Evolutionary conservation across 345 rosid species (phyloP), one percentile per base, ranked within the genome.

Genomic region (Euphorbia peplus): DNA sequence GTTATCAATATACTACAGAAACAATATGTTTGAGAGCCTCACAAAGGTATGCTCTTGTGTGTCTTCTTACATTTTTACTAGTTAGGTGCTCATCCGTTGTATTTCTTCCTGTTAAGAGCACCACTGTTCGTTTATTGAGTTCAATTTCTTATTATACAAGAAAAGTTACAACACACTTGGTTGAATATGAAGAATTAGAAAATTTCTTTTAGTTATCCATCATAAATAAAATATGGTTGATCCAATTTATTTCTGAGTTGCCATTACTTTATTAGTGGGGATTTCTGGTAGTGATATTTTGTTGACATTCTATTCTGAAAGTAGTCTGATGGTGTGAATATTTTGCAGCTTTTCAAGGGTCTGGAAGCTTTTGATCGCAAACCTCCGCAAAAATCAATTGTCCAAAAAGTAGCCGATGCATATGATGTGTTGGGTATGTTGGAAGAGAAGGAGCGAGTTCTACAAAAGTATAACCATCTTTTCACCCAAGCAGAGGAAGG

Each of bases 341-440:
- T n/a, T 28, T 25, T 29, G 47, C 68, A 93, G 96, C 93, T 92
- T 76, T 90, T 88, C 82, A 87, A 82, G 82, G 86, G 83, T 52
- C 76, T 91, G 70, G 97, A 93, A 86, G 84, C 92, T 64, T 91
- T 82, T 73, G 90, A 81, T 65, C 89, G 98, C 30, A 84, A 84
- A 75, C 97, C 96, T 67, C 86, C 90, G 3, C 93, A 85, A 60
- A 87, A 87, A 78, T 83, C 89, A 47, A 64, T 89, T 29, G 84
- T 91, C 65, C 88, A 82, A 83, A 85, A 82, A 67, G 97, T 91
- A 60, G 93, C 88, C 12, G 82, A 93, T 80, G 90, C 95, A 44
- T 91, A 87, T 64, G 97, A 86, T 77, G 66, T 87, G 58, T 70
- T 87, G 66, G 95, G 95, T 66, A 76, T 80, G 75, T 70, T 54